Evolutionary conservation across 139 green algal species (phyloP).

Genomic region (Chlorella sp.): DNA sequence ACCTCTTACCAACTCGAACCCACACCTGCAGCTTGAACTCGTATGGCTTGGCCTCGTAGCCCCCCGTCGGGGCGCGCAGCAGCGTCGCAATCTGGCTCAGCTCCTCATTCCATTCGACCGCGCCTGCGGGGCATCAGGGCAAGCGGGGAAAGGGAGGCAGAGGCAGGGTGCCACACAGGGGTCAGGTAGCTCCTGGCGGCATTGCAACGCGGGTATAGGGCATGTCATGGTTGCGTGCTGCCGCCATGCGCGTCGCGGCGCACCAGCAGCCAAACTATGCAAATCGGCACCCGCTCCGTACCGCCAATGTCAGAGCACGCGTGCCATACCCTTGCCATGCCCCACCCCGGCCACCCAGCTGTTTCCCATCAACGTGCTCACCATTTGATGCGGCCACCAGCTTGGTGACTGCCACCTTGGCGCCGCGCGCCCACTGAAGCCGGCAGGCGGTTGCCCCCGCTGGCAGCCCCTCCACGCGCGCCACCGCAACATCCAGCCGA

Average conservation of each 20-base stretch:
- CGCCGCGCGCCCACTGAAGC: constrained; percentile 64
- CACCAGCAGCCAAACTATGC: background rate
- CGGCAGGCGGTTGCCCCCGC: constrained; percentile 48
- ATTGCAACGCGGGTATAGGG: no score
- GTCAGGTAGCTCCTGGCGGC: no score
- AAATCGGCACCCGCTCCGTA: no score
- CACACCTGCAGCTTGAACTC: constrained; percentile 66
- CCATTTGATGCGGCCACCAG: constrained; percentile 49
- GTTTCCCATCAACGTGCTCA: background rate
- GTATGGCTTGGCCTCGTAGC: constrained; percentile 69
- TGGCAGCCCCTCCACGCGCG: constrained; percentile 62
- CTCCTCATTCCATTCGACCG: constrained; percentile 59
- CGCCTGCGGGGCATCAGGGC: constrained; percentile 44
- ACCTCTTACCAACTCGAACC: background rate
- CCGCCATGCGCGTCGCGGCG: background rate
- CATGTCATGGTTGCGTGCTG: background rate
- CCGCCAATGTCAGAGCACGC: no score
- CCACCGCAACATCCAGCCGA: constrained; percentile 61
- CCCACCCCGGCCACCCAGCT: background rate
- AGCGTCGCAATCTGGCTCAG: constrained; percentile 70
- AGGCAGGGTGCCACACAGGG: background rate
- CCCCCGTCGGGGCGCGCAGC: constrained; percentile 43
- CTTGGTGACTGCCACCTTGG: constrained; percentile 74
- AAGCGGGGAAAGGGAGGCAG: background rate
- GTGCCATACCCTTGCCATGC: no score